Evolutionary conservation across 1,284 basidiomycete species (phyloP).

Genomic region (Tausonia pullulans): DNA sequence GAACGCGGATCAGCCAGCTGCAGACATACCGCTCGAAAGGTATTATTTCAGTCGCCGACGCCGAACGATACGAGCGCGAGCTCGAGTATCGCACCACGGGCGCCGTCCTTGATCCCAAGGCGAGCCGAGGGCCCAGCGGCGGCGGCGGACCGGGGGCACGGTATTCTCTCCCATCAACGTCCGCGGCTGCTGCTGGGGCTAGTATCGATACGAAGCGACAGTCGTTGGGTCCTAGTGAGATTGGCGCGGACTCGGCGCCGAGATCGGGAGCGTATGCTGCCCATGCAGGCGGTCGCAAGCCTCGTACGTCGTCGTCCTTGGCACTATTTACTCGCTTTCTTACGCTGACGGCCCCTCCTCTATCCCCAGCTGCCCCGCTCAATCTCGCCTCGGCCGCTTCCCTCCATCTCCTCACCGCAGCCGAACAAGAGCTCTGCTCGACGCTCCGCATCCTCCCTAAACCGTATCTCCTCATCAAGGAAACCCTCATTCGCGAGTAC

Average conservation of each 20-base stretch:
- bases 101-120: not conserved
- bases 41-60: slow-evolving; percentile 67
- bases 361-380: slow-evolving; percentile 43
- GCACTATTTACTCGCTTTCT: not conserved
- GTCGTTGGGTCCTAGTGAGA: slow-evolving; percentile 18
- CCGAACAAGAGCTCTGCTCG: slow-evolving; percentile 80
- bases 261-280: slow-evolving; percentile 15
- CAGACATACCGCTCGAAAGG: slow-evolving; percentile 80
- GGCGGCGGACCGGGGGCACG: slow-evolving; percentile 30
- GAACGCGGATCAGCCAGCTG: slow-evolving; percentile 75
- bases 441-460: slow-evolving; percentile 77
- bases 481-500: slow-evolving; percentile 80
- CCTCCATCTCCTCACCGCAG: slow-evolving; percentile 70
- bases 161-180: slow-evolving; percentile 13
- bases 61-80: slow-evolving; percentile 74
- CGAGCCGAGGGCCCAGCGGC: slow-evolving; percentile 34
- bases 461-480: slow-evolving; percentile 85
- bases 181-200: slow-evolving; percentile 23
- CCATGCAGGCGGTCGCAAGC: slow-evolving; percentile 23
- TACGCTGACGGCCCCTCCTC: not conserved
- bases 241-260: slow-evolving; percentile 20
- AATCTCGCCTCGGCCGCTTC: slow-evolving; percentile 77
- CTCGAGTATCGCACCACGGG: slow-evolving; percentile 39
- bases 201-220: not conserved
- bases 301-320: slow-evolving; percentile 20